Percentiles rank a stretch among this genome's conserved stretches.
Conservation (phyloP, 441 rosid species). For the Gossypium davidsonii region DNA sequence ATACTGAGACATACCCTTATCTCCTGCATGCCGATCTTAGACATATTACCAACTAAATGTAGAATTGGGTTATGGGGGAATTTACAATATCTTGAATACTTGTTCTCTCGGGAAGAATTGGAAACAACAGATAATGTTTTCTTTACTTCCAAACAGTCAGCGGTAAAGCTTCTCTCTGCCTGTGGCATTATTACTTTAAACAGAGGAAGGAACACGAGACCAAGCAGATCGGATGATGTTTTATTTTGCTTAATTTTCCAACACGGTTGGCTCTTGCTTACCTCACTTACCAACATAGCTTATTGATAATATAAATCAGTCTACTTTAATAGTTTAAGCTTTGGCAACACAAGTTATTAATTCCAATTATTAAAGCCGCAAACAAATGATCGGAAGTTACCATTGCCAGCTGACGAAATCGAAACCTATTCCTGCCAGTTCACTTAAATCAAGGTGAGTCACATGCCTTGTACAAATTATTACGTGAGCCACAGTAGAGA, state of each 20-base stretch:
- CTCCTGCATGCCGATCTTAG: background rate
- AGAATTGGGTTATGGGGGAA: background rate
- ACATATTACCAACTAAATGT: background rate
- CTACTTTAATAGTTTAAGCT: background rate
- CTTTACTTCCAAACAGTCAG: background rate
- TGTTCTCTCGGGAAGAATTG: background rate
- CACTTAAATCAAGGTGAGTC: background rate
- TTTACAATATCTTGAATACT: background rate
- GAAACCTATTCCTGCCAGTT: background rate
- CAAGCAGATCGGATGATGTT: background rate
- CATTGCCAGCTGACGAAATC: background rate
- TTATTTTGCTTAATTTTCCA: background rate
- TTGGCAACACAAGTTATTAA: background rate
- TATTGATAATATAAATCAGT: background rate
- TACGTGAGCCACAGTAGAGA: background rate
- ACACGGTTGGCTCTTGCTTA: background rate
- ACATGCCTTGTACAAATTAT: background rate
- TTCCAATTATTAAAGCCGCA: background rate
- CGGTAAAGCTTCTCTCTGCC: background rate
- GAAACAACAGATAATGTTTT: background rate
- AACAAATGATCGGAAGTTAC: background rate
- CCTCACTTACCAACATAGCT: background rate
- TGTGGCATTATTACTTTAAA: background rate
- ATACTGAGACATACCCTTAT: background rate
- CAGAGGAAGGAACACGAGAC: background rate